phyloP scores from a whole-genome alignment of 1,284 basidiomycete genomes.

The Malassezia furfur region DNA sequence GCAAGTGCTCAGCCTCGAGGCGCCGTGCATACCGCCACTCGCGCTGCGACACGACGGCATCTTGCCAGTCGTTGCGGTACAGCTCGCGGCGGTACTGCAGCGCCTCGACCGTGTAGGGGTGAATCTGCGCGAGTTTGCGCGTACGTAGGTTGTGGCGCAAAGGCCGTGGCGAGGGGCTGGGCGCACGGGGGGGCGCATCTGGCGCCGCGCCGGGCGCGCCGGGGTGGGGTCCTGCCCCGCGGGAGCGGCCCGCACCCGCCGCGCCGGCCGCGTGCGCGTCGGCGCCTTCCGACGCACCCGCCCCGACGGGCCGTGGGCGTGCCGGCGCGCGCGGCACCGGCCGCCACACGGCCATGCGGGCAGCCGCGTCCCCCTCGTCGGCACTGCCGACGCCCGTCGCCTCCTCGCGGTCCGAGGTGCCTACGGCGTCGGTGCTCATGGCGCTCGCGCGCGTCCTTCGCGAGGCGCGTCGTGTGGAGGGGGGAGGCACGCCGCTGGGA shows the following conservation, averaged over 20 bases:
- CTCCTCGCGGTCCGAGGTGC: conserved; percentile 17
- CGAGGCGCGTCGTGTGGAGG: no score
- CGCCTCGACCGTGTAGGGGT: conserved; percentile 49
- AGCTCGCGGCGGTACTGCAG: conserved; percentile 43
- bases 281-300: background rate
- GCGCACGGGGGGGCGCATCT: background rate
- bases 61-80: conserved; percentile 49
- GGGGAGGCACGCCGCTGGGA: no score
- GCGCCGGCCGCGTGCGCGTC: no score
- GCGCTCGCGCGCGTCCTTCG: no score
- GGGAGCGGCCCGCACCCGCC: background rate
- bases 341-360: no score
- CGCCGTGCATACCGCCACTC: conserved; percentile 21
- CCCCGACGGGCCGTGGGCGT: no score
- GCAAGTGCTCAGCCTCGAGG: background rate
- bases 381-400: conserved; percentile 11
- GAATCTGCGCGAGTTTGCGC: conserved; percentile 47
- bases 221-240: background rate
- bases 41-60: conserved; percentile 47
- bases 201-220: background rate
- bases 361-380: no score
- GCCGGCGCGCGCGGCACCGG: no score
- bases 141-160: conserved; percentile 34
- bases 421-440: background rate
- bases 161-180: conserved; percentile 22